phyloP scores from a whole-genome alignment of 1,284 basidiomycete genomes.

The Schizophyllum amplum region DNA sequence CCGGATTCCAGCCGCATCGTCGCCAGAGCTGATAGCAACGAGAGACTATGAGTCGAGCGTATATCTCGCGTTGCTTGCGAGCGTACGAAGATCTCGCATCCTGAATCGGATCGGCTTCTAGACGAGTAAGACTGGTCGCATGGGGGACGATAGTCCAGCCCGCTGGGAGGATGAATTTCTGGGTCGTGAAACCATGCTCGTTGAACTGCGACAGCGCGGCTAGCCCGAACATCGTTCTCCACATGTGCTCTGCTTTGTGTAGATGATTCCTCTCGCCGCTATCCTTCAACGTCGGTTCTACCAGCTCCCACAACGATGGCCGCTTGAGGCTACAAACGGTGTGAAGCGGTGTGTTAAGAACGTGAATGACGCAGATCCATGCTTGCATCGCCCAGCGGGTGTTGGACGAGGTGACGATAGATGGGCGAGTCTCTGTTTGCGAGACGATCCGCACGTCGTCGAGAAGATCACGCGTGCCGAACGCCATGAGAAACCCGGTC shows the following conservation, averaged over 20 bases:
- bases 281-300: slow-evolving; percentile 30
- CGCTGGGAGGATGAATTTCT: slow-evolving; percentile 4
- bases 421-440: slow-evolving; percentile 27
- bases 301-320: slow-evolving; percentile 37
- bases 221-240: slow-evolving; percentile 66
- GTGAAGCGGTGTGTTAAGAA: slow-evolving; percentile 24
- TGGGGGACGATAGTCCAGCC: neutral
- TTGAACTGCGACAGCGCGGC: slow-evolving; percentile 69
- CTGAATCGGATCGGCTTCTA: neutral
- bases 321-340: slow-evolving; percentile 13
- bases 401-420: slow-evolving; percentile 25
- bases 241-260: slow-evolving; percentile 61
- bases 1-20: neutral
- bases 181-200: slow-evolving; percentile 48
- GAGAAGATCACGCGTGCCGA: slow-evolving; percentile 49
- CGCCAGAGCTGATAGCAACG: neutral
- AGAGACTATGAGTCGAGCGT: neutral
- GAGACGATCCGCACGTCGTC: slow-evolving; percentile 32
- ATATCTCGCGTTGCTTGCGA: neutral
- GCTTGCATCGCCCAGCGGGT: slow-evolving; percentile 45
- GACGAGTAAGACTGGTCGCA: neutral
- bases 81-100: neutral
- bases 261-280: slow-evolving; percentile 26
- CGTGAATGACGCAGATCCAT: slow-evolving; percentile 74
- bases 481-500: slow-evolving; percentile 33